phyloP scores from a whole-genome alignment of 1,284 basidiomycete species.

The Melanopsichium pennsylvanicum region DNA sequence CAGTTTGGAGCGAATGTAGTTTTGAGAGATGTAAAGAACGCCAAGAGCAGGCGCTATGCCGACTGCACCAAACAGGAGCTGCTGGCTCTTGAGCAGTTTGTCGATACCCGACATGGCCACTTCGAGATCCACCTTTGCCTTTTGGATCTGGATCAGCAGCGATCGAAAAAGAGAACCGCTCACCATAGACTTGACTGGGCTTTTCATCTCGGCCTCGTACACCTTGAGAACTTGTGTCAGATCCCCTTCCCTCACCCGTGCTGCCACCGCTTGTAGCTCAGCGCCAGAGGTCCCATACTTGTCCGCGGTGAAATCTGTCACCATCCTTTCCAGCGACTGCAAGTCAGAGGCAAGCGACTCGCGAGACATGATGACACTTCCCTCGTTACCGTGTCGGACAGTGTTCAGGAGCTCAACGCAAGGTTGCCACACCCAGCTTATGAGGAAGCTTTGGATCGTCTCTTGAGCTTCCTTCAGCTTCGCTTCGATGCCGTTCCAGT shows the following conservation, averaged over 20 bases:
- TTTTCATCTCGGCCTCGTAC: constrained; percentile 89
- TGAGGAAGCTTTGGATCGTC: constrained; percentile 79
- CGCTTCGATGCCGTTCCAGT: constrained; percentile 53
- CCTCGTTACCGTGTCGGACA: constrained; percentile 77
- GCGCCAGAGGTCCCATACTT: constrained; percentile 74
- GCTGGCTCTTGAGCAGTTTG: constrained; percentile 89
- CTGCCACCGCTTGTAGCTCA: constrained; percentile 72
- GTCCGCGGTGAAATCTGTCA: constrained; percentile 82
- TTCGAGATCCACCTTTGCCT: constrained; percentile 94
- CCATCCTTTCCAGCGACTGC: constrained; percentile 92
- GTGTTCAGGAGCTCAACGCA: constrained; percentile 83
- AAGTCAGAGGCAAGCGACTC: constrained; percentile 82
- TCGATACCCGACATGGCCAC: constrained; percentile 86
- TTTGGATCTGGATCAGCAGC: constrained; percentile 91
- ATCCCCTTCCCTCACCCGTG: constrained; percentile 79
- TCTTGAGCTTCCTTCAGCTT: constrained; percentile 74
- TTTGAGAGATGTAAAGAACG: constrained; percentile 73
- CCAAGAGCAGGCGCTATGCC: constrained; percentile 90
- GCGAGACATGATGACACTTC: constrained; percentile 74
- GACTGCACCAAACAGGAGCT: constrained; percentile 95
- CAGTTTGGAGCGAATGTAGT: constrained; percentile 71
- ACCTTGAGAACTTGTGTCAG: constrained; percentile 85
- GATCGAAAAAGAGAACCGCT: constrained; percentile 84
- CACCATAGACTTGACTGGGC: constrained; percentile 81
- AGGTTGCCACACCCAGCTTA: constrained; percentile 87